These are phyloP conservation scores for Phialophora verrucosa DNA, from an alignment of 2,329 filamentous ascomycete genomes.

Conservation along the genomic window DNA sequence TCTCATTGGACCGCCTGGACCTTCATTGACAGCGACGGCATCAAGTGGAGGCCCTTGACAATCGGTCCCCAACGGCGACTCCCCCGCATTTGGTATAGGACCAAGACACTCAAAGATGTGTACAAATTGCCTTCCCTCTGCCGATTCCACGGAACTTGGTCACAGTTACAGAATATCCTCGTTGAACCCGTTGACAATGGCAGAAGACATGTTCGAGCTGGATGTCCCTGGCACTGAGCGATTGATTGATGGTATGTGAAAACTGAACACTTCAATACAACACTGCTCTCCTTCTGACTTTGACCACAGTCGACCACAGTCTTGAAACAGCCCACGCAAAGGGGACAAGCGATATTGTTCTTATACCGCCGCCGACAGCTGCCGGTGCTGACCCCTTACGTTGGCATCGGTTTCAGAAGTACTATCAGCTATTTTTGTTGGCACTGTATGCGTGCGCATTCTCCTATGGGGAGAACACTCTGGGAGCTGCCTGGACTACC, in stretches of 20 bases:
- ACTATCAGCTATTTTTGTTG: slow-evolving; percentile 49
- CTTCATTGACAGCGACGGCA: slow-evolving; percentile 7
- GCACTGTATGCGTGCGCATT: slow-evolving; percentile 50
- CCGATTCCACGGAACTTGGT: not conserved
- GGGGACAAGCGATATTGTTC: slow-evolving; percentile 42
- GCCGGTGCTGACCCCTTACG: slow-evolving; percentile 45
- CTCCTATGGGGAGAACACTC: slow-evolving; percentile 51
- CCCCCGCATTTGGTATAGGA: not conserved
- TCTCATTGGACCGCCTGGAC: slow-evolving; percentile 21
- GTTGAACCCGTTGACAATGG: slow-evolving; percentile 10
- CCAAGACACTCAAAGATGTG: not conserved
- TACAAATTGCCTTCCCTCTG: slow-evolving; percentile 1
- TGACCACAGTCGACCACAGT: slow-evolving; percentile 26
- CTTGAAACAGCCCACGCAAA: slow-evolving; percentile 39
- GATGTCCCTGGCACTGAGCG: slow-evolving; percentile 47
- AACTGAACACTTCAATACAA: not conserved
- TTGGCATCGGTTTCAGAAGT: slow-evolving; percentile 48
- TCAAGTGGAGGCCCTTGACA: not conserved
- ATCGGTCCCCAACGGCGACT: slow-evolving; percentile 4
- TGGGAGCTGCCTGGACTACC: slow-evolving; percentile 51
- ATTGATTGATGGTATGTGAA: slow-evolving; percentile 42
- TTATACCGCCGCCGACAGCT: slow-evolving; percentile 44
- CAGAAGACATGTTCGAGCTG: slow-evolving; percentile 17
- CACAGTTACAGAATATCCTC: not conserved
- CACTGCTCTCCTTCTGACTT: not conserved